A percentile compares a stretch with the other conserved stretches of the same genome.
phyloP scores from a whole-genome alignment of 2,329 filamentous ascomycete genomes.

The Cucurbitaria berberidis region DNA sequence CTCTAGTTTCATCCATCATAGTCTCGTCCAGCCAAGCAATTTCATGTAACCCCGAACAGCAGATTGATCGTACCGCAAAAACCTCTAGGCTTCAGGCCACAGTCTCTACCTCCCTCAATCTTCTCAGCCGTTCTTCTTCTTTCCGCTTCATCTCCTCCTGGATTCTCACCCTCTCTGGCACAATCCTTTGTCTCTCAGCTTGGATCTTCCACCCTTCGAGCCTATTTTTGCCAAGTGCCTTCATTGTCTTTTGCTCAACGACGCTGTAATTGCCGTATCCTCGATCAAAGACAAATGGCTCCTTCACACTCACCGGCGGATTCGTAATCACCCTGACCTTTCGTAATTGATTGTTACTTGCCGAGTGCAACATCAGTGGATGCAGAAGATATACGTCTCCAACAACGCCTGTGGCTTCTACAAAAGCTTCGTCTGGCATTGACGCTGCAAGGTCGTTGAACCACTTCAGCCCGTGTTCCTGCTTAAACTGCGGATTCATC shows the following conservation, averaged over 20 bases:
- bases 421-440: slow-evolving; percentile 53
- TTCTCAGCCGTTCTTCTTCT: slow-evolving; percentile 55
- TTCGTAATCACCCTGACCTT: slow-evolving; percentile 62
- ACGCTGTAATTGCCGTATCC: slow-evolving; percentile 59
- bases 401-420: slow-evolving; percentile 61
- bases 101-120: slow-evolving; percentile 27
- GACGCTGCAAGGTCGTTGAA: slow-evolving; percentile 50
- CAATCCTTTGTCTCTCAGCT: slow-evolving; percentile 56
- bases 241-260: slow-evolving; percentile 63
- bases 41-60: too few relatives aligned
- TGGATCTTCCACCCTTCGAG: slow-evolving; percentile 62
- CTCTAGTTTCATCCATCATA: too few relatives aligned
- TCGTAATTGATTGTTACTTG: slow-evolving; percentile 57
- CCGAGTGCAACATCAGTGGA: slow-evolving; percentile 66
- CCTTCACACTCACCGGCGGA: slow-evolving; percentile 58
- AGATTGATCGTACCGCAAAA: background rate
- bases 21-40: too few relatives aligned
- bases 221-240: slow-evolving; percentile 55
- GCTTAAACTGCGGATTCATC: slow-evolving; percentile 53
- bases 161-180: slow-evolving; percentile 57
- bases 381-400: slow-evolving; percentile 67
- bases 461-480: slow-evolving; percentile 54
- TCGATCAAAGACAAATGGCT: slow-evolving; percentile 62
- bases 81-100: slow-evolving; percentile 12
- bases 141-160: slow-evolving; percentile 59